A percentile compares a stretch with the other conserved stretches of the same genome.
Conservation (phyloP, 371 early-diverging fungal genomes). For the Rhizopus delemar region DNA sequence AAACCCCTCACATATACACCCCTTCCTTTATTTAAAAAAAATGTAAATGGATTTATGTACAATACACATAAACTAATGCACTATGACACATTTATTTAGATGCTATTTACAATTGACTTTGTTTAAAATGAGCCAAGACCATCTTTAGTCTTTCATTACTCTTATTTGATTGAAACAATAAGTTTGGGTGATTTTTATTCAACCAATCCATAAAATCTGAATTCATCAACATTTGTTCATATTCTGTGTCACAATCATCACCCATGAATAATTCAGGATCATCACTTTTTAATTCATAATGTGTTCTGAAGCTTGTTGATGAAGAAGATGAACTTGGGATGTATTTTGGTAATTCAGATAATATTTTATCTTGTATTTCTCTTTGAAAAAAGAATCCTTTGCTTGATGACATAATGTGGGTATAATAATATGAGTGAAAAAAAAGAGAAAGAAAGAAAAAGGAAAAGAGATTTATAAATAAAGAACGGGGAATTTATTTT, state of each 20-base stretch:
- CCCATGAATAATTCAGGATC: constrained; percentile 33
- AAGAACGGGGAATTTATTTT: too few species aligned
- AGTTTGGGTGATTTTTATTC: constrained; percentile 10
- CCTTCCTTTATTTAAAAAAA: too few species aligned
- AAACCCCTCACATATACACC: too few species aligned
- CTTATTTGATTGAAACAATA: constrained; percentile 4
- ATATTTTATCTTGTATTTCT: constrained; percentile 1
- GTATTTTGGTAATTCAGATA: background rate
- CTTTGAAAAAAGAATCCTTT: background rate
- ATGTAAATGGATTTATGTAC: background rate
- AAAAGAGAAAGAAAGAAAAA: background rate
- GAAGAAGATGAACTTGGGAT: background rate
- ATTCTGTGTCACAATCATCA: constrained; percentile 35
- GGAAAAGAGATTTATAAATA: background rate
- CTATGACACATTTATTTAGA: too few species aligned
- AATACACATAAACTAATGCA: background rate
- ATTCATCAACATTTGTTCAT: constrained; percentile 30
- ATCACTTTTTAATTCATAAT: background rate
- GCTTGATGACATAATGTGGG: background rate
- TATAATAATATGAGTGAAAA: background rate
- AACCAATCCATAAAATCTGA: constrained; percentile 33
- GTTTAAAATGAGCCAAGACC: constrained; percentile 13
- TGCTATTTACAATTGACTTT: background rate
- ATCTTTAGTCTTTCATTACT: constrained; percentile 12
- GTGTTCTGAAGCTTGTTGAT: background rate